phyloP scores from a whole-genome alignment of 2,329 filamentous ascomycete genomes.

The Lecanosticta acicola region DNA sequence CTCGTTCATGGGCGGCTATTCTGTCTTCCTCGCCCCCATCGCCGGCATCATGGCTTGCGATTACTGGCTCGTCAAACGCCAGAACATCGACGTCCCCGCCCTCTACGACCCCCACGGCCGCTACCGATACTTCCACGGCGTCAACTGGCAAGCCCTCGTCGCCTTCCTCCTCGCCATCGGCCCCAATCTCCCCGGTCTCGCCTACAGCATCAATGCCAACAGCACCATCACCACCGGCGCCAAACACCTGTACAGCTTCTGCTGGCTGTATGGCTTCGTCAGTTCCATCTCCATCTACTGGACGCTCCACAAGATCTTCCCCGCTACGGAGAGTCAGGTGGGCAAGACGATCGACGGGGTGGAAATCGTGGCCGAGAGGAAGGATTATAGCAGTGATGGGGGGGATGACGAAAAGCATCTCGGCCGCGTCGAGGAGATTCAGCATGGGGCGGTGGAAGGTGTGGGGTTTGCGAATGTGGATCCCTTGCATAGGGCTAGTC shows the following conservation, averaged over 20 bases:
- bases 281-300: slow-evolving; percentile 52
- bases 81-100: slow-evolving; percentile 47
- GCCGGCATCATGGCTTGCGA: slow-evolving; percentile 56
- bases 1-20: slow-evolving; percentile 55
- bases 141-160: slow-evolving; percentile 55
- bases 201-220: slow-evolving; percentile 36
- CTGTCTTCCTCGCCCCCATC: slow-evolving; percentile 60
- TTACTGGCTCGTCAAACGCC: slow-evolving; percentile 51
- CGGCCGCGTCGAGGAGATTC: slow-evolving; percentile 8
- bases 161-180: slow-evolving; percentile 53
- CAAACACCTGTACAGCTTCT: slow-evolving; percentile 53
- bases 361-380: slow-evolving; percentile 8
- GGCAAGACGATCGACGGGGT: slow-evolving; percentile 11
- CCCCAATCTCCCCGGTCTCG: slow-evolving; percentile 53
- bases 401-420: slow-evolving; percentile 11
- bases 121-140: slow-evolving; percentile 48
- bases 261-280: slow-evolving; percentile 58
- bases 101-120: slow-evolving; percentile 47
- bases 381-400: slow-evolving; percentile 3
- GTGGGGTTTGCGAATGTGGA: slow-evolving; percentile 16
- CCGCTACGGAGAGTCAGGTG: slow-evolving; percentile 45
- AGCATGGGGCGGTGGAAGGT: slow-evolving; percentile 8
- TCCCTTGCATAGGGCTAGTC: slow-evolving; percentile 10
- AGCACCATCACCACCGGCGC: slow-evolving; percentile 44
- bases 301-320: slow-evolving; percentile 42